A percentile compares a stretch with the other conserved stretches of the same genome.
Conservation (phyloP, 805 yeast species). For the Diddensiella caesifluorescens region DNA sequence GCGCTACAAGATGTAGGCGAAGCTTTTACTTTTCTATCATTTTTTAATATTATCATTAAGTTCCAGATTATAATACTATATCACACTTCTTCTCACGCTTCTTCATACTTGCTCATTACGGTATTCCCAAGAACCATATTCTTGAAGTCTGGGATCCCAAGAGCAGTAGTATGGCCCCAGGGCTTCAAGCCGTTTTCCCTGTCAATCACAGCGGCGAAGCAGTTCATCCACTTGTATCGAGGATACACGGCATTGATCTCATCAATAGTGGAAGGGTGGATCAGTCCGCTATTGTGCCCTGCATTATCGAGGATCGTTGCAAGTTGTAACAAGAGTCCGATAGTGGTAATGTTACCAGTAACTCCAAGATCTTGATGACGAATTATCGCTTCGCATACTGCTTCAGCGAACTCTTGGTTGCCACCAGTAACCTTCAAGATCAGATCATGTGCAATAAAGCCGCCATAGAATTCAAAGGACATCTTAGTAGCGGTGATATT, state of each 20-base stretch:
- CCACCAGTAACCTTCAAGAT: slow-evolving; percentile 11
- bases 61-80: no score
- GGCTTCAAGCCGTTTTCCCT: slow-evolving; percentile 21
- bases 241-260: slow-evolving; percentile 18
- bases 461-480: slow-evolving; percentile 26
- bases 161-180: slow-evolving; percentile 22
- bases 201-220: slow-evolving; percentile 19
- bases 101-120: slow-evolving; percentile 5
- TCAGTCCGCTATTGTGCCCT: slow-evolving; percentile 14
- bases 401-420: slow-evolving; percentile 21
- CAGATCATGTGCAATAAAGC: slow-evolving; percentile 19
- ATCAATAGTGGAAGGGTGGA: slow-evolving; percentile 18
- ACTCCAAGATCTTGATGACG: slow-evolving; percentile 23
- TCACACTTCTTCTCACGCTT: no score
- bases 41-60: no score
- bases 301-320: slow-evolving; percentile 21
- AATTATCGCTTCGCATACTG: slow-evolving; percentile 22
- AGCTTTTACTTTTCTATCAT: no score
- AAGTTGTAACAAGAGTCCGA: slow-evolving; percentile 22
- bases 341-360: slow-evolving; percentile 19
- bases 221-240: slow-evolving; percentile 21
- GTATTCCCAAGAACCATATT: slow-evolving; percentile 10
- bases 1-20: no score
- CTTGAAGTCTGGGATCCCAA: slow-evolving; percentile 14
- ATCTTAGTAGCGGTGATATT: slow-evolving; percentile 19